A percentile compares a stretch with the other conserved stretches of the same genome.
phyloP scores from a whole-genome alignment of 169 alveolate species.

The Plasmodium vivax region DNA sequence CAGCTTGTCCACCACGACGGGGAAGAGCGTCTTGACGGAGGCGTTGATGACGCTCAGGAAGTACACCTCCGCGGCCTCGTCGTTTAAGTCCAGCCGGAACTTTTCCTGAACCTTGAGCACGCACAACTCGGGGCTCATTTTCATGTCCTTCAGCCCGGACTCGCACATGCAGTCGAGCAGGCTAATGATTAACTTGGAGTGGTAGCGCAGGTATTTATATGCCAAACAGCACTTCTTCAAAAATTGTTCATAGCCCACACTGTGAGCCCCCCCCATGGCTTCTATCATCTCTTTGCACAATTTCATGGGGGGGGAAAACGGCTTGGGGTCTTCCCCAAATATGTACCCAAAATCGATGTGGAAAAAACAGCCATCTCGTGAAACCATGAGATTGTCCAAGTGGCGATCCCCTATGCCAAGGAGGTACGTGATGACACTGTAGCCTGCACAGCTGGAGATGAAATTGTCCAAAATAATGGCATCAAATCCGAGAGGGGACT shows the following conservation, averaged over 20 bases:
- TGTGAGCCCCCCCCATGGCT: conserved; percentile 94
- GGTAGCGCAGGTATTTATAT: conserved; percentile 87
- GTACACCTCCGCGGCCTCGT: conserved; percentile 91
- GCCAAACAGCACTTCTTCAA: conserved; percentile 85
- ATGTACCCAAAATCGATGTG: conserved; percentile 99
- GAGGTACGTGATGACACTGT: conserved; percentile 96
- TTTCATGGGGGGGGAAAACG: conserved; percentile 80
- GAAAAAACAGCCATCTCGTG: conserved; percentile 93
- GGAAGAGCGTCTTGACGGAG: conserved; percentile 92
- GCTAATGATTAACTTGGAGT: conserved; percentile 90
- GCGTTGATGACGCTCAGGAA: conserved; percentile 89
- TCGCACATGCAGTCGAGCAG: conserved; percentile 93
- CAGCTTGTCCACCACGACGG: conserved; percentile 91
- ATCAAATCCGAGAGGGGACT: conserved; percentile 66
- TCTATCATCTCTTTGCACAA: conserved; percentile 78
- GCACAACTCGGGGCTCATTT: conserved; percentile 76
- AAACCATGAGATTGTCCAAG: conserved; percentile 96
- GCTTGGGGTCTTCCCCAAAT: conserved; percentile 92
- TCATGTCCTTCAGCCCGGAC: conserved; percentile 93
- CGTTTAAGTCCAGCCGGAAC: conserved; percentile 87
- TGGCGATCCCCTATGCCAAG: conserved; percentile 99
- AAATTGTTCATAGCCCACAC: conserved; percentile 87
- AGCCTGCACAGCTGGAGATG: conserved; percentile 97
- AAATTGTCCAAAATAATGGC: conserved; percentile 88
- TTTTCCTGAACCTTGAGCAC: conserved; percentile 85